Evolutionary conservation across 305 asterid species (phyloP).

Genomic region (Fraxinus velutina): DNA sequence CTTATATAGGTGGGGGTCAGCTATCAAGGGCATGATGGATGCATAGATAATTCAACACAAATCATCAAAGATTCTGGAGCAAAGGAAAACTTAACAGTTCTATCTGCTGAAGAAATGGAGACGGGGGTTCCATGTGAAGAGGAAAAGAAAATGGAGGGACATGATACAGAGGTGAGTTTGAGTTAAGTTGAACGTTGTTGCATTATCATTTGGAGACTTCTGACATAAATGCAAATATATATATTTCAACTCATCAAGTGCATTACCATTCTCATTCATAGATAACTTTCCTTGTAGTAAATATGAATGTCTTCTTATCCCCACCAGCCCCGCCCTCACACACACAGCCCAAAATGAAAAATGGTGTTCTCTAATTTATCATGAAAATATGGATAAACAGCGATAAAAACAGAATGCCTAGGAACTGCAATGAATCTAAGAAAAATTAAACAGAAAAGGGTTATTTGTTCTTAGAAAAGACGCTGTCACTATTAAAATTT

Average conservation of each 20-base stretch:
- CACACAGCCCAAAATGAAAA: not conserved
- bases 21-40: not conserved
- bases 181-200: not conserved
- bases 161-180: constrained; percentile 18
- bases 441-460: not conserved
- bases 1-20: constrained; percentile 8
- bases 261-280: not conserved
- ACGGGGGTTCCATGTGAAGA: constrained; percentile 1
- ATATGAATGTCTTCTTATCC: not conserved
- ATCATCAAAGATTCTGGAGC: constrained; percentile 15
- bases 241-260: not conserved
- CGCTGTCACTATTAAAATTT: not conserved
- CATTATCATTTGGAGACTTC: not conserved
- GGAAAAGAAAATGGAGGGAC: constrained; percentile 11
- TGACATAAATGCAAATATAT: not conserved
- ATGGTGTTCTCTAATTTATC: not conserved
- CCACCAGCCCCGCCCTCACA: not conserved
- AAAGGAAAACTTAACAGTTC: not conserved
- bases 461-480: not conserved
- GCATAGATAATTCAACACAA: not conserved
- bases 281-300: not conserved
- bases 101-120: constrained; percentile 17
- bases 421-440: not conserved
- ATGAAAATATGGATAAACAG: not conserved
- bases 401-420: not conserved